Percentiles rank a stretch among this genome's conserved stretches.
These are phyloP conservation scores for Penicillium mononematosum DNA, from an alignment of 495 filamentous ascomycete species.

Conservation along the genomic window DNA sequence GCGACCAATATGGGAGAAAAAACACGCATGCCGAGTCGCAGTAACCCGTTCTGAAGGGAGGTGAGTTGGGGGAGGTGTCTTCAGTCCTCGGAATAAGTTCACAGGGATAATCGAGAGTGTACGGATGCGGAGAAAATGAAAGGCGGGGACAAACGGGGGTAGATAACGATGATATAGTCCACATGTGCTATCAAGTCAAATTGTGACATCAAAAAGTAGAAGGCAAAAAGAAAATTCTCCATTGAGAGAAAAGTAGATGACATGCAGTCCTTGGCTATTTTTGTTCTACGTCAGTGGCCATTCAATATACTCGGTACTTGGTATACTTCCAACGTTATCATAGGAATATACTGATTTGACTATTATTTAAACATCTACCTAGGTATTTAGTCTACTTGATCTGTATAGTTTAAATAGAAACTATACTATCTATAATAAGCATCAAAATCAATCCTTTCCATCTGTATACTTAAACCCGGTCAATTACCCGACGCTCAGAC, in stretches of 20 bases:
- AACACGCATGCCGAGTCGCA: slow-evolving; percentile 17
- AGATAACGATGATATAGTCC: not conserved
- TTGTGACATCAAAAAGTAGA: not conserved
- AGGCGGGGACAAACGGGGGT: not conserved
- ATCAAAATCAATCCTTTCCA: not conserved
- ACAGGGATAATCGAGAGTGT: not conserved
- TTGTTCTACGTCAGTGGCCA: slow-evolving; percentile 4
- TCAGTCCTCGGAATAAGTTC: not conserved
- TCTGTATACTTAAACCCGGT: slow-evolving; percentile 9
- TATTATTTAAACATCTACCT: no score
- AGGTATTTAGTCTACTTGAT: not conserved
- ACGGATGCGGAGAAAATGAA: slow-evolving; percentile 4
- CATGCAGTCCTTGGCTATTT: not conserved
- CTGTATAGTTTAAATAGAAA: not conserved
- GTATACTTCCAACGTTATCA: not conserved
- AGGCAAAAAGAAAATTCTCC: not conserved
- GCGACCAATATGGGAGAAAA: slow-evolving; percentile 30
- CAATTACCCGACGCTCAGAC: slow-evolving; percentile 19
- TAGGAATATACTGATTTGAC: not conserved
- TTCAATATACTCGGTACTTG: not conserved
- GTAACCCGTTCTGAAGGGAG: not conserved
- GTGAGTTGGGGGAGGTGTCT: not conserved
- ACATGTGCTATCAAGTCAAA: not conserved
- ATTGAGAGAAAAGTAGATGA: slow-evolving; percentile 1
- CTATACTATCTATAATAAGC: not conserved